Conservation (phyloP, 192 early-diverging fungal species). For the Coemansia sp. region DNA sequence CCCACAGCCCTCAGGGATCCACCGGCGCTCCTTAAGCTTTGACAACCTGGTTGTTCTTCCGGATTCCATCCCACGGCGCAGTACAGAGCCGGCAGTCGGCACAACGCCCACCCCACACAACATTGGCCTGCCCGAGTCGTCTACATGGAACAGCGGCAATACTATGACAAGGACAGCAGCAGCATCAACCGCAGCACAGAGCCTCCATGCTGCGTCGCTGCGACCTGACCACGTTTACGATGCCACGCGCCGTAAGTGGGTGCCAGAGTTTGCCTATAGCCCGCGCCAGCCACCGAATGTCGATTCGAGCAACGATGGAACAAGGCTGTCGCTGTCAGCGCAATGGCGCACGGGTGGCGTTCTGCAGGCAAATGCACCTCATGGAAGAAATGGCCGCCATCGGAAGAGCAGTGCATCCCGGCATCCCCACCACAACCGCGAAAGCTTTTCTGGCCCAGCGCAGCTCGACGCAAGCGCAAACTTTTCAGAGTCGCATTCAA, state of each 20-base stretch:
- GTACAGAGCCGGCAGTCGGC: conserved; percentile 31
- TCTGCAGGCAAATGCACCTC: neutral
- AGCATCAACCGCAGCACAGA: neutral
- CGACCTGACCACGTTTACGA: neutral
- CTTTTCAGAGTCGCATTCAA: conserved; percentile 37
- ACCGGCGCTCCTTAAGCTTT: conserved; percentile 50
- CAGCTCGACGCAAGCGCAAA: conserved; percentile 44
- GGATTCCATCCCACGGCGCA: conserved; percentile 30
- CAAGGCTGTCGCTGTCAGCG: neutral
- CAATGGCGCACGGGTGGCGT: conserved; percentile 5
- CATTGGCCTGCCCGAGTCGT: conserved; percentile 21
- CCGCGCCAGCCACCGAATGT: conserved; percentile 25
- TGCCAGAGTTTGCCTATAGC: conserved; percentile 39
- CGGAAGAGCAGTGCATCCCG: neutral
- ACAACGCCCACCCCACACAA: neutral
- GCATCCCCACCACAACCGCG: conserved; percentile 25
- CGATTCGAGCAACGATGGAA: neutral
- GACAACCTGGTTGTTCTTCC: conserved; percentile 42
- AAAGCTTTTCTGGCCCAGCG: conserved; percentile 51
- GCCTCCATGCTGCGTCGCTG: neutral
- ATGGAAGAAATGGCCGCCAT: conserved; percentile 6
- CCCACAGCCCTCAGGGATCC: conserved; percentile 48
- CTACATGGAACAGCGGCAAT: conserved; percentile 48
- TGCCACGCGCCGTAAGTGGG: conserved; percentile 27
- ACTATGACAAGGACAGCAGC: conserved; percentile 15